phyloP scores from a whole-genome alignment of 2,329 filamentous ascomycete species.

The Aschersonia sp. region DNA sequence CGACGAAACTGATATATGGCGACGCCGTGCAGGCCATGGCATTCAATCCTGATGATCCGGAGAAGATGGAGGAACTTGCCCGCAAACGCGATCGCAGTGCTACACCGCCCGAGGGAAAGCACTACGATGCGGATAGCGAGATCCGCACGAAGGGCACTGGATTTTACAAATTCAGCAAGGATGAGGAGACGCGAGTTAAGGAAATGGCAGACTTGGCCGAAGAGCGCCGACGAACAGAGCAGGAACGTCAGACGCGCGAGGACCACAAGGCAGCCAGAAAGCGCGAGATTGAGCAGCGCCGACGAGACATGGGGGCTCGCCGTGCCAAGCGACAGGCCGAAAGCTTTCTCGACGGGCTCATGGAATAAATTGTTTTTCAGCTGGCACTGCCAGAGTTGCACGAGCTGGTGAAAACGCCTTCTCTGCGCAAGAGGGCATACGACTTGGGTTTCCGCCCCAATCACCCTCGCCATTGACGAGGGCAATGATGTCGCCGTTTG shows the following conservation, averaged over 20 bases:
- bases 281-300: constrained; percentile 48
- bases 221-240: constrained; percentile 55
- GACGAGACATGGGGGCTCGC: constrained; percentile 44
- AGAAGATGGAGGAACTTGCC: constrained; percentile 66
- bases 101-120: constrained; percentile 65
- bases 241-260: constrained; percentile 38
- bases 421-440: no score
- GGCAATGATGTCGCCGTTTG: no score
- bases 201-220: constrained; percentile 66
- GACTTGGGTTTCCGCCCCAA: no score
- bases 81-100: constrained; percentile 62
- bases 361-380: background rate
- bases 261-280: constrained; percentile 43
- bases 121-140: constrained; percentile 79
- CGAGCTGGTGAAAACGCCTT: no score
- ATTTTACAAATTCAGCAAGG: constrained; percentile 78
- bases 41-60: constrained; percentile 60
- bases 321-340: constrained; percentile 56
- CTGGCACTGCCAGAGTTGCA: no score
- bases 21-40: constrained; percentile 73
- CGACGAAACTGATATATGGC: constrained; percentile 64
- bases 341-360: constrained; percentile 51
- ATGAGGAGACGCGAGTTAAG: constrained; percentile 45
- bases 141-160: constrained; percentile 77
- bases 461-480: no score